Base-by-base conservation (phyloP, 2,329 filamentous ascomycete genomes). In the Fusarium sublunatum region DNA sequence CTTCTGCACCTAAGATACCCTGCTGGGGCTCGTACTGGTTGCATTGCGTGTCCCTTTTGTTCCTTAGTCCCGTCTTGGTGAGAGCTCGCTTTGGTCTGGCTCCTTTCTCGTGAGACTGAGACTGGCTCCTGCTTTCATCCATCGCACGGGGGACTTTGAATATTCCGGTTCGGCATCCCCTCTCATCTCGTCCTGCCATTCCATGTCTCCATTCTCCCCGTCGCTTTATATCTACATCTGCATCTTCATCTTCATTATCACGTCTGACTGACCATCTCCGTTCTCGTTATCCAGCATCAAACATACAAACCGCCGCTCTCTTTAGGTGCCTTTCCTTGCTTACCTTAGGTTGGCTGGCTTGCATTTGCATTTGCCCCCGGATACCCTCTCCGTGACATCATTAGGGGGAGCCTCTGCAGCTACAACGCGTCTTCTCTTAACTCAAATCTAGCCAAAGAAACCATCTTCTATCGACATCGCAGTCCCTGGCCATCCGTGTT, bases 361-460 rank as follows among this genome's bases (percentile, higher is more conserved):
- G 6, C 12, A 5, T 53, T 67, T 63, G 56, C 53, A 68, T 65
- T 46, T 42, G 44, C 63, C 52, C 50, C 64, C 58, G 44, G 47
- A 52, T 47, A 55, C 52, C 35, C 59, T 67, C 57, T 61, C 51
- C 65, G 69, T 71, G 69, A 71, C 69, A 71, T 71, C 69, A 71
- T 71, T 71, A 71, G 65, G 68, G 63, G 69, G 28, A 68, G 51
- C 62, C 40, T 44, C 42, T 67, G 52, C 64, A 60, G 44, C 56
- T 65, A 52, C 42, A 54, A 41, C 53, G 50, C 39, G 38, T 42
- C 32, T 47, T 45, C 36, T 34, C 46, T 56, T 34, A 47, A 59
- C 31, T 64, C 51, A 53, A 57, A 34, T 47, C 41, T 34, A 38
- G 25, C 44, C 15, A 46, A 58, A 42, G 47, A 52, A 49, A 40